Evolutionary conservation across 2,329 filamentous ascomycete genomes (phyloP), one percentile per base, ranked within the genome.

Genomic region (Emergomyces pasteurianus): DNA sequence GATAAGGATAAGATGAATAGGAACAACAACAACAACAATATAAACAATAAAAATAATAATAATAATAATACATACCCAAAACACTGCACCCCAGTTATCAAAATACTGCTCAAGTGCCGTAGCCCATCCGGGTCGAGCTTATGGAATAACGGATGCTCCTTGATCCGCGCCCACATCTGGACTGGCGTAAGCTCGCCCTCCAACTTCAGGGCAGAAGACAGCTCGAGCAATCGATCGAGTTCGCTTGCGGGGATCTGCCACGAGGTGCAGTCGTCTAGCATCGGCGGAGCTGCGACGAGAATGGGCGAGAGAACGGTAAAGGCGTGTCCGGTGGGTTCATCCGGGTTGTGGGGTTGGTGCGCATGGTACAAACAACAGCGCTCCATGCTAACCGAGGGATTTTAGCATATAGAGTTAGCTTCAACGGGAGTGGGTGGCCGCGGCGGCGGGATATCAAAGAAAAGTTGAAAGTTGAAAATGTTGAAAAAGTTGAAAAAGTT

Each of bases 131-230:
- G 57, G 47, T 72, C 68, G 3, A 76, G 60, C 0, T 63, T 65
- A 1, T 66, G 64, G 36, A 76, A 75, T 0, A 68, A 64, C 0
- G 73, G 72, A 58, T 71, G 69, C 4, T 61, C 58, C 6, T 71
- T 70, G 23, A 77, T 68, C 26, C 67, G 61, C 52, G 71, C 67
- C 75, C 75, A 77, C 1, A 72, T 73, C 59, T 77, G 73, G 9
- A 75, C 67, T 0, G 74, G 74, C 3, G 75, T 77, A 55, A 77
- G 66, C 61, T 76, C 74, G 10, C 69, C 72, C 12, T 65, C 64
- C 8, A 70, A 63, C 26, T 65, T 63, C 14, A 70, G 61, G 7
- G 65, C 62, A 7, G 65, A 62, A 31, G 67, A 64, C 21, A 67
- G 60, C 36, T 68, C 64, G 43, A 70, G 63, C 38, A 71, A 60